These are phyloP conservation scores for Cystobasidium sp. DNA, from an alignment of 1,284 basidiomycete species.

Conservation along the genomic window DNA sequence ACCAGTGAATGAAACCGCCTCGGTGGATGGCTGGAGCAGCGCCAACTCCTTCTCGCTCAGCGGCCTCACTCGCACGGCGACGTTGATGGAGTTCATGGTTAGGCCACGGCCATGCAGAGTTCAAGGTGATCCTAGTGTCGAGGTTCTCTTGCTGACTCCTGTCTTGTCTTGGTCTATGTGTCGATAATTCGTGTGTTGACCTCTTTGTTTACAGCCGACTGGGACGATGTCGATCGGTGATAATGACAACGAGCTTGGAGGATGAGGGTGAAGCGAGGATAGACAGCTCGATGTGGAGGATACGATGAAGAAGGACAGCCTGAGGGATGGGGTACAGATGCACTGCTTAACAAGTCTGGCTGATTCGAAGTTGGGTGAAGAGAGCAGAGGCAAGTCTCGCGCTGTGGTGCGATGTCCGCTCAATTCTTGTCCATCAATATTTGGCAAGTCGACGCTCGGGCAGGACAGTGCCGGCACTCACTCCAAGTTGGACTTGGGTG, in stretches of 20 bases:
- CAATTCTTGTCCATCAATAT: no score
- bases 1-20: slow-evolving; percentile 69
- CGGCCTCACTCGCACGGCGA: slow-evolving; percentile 83
- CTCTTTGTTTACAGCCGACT: slow-evolving; percentile 19
- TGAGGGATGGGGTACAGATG: no score
- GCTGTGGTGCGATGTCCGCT: no score
- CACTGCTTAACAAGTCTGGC: no score
- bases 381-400: no score
- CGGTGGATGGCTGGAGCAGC: slow-evolving; percentile 61
- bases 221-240: neutral
- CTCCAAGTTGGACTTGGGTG: no score
- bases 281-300: no score
- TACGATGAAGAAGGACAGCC: no score
- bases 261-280: neutral
- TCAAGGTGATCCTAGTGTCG: neutral
- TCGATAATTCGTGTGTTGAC: no score
- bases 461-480: no score
- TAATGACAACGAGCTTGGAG: neutral
- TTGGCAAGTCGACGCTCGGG: no score
- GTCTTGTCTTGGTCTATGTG: neutral
- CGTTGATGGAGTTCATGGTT: slow-evolving; percentile 42
- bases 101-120: neutral
- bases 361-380: no score
- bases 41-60: slow-evolving; percentile 80
- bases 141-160: neutral